These are phyloP conservation scores for Leonotis leonurus DNA, from an alignment of 257 asterid species.

Conservation along the genomic window DNA sequence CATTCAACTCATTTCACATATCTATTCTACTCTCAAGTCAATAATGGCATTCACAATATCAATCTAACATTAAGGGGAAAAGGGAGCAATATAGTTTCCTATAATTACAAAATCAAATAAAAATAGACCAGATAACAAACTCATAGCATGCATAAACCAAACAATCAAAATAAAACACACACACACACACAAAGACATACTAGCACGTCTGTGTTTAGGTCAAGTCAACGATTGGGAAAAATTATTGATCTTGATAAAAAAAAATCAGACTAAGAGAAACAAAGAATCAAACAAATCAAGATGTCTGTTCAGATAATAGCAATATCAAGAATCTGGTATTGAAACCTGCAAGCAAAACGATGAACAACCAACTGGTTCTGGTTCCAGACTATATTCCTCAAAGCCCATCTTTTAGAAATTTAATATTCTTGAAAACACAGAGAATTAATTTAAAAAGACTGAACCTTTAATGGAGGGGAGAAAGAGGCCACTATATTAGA, in stretches of 20 bases:
- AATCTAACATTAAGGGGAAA: background rate
- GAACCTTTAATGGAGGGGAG: constrained; percentile 25
- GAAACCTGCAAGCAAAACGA: constrained; percentile 9
- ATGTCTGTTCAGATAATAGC: too few relatives aligned
- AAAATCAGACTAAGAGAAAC: background rate
- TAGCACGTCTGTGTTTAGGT: background rate
- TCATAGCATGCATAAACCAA: constrained; percentile 5
- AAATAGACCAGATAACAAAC: background rate
- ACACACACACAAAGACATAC: background rate
- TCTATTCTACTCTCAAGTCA: constrained; percentile 1
- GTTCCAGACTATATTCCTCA: constrained; percentile 1
- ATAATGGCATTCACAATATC: constrained; percentile 9
- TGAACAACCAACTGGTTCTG: constrained; percentile 5
- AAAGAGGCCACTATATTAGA: constrained; percentile 18
- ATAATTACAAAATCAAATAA: background rate
- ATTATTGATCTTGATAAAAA: background rate
- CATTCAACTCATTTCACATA: constrained; percentile 1
- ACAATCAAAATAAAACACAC: background rate
- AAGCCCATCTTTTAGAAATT: background rate
- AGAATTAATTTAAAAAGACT: background rate
- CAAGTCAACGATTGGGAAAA: constrained; percentile 1
- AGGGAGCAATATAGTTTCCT: background rate
- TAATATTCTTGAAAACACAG: constrained; percentile 12
- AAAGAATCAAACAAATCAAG: background rate
- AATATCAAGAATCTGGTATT: constrained; percentile 17